Conservation (phyloP, 768 basidiomycete species). For the Chalciporus chontae region DNA sequence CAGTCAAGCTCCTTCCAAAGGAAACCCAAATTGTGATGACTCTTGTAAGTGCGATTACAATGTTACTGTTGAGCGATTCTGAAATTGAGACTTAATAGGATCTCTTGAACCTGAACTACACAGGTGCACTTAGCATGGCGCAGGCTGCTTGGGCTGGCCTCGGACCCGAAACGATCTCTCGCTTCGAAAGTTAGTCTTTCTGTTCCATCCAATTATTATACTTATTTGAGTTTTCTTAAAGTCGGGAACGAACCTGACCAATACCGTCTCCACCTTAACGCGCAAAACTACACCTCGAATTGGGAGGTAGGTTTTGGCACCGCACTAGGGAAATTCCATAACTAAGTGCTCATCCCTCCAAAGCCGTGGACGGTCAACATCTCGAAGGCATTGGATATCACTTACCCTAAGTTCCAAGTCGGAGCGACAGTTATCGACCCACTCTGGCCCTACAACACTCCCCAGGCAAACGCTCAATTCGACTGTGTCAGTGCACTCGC, state of each 20-base stretch:
- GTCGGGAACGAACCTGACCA: conserved; percentile 58
- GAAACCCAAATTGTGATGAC: conserved; percentile 48
- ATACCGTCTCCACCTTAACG: conserved; percentile 37
- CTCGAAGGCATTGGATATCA: conserved; percentile 35
- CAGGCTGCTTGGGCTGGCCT: conserved; percentile 39
- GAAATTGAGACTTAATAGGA: conserved; percentile 31
- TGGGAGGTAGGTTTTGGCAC: conserved; percentile 38
- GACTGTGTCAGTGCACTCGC: conserved; percentile 49
- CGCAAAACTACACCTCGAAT: conserved; percentile 40
- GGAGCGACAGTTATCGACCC: conserved; percentile 50
- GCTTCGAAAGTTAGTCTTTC: conserved; percentile 41
- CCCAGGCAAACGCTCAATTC: conserved; percentile 34
- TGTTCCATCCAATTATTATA: neutral
- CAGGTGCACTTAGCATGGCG: conserved; percentile 42
- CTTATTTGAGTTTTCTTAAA: conserved; percentile 5
- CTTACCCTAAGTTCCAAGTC: conserved; percentile 44
- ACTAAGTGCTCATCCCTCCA: neutral
- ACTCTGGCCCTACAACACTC: conserved; percentile 45
- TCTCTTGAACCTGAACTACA: conserved; percentile 40
- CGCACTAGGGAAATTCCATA: neutral
- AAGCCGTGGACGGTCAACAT: conserved; percentile 52
- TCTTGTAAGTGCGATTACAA: conserved; percentile 29
- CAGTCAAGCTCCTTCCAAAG: conserved; percentile 39
- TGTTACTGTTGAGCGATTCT: neutral
- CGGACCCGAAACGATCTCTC: conserved; percentile 33